phyloP scores from a whole-genome alignment of 371 early-diverging fungal species.

The Haplosporangium sp. region DNA sequence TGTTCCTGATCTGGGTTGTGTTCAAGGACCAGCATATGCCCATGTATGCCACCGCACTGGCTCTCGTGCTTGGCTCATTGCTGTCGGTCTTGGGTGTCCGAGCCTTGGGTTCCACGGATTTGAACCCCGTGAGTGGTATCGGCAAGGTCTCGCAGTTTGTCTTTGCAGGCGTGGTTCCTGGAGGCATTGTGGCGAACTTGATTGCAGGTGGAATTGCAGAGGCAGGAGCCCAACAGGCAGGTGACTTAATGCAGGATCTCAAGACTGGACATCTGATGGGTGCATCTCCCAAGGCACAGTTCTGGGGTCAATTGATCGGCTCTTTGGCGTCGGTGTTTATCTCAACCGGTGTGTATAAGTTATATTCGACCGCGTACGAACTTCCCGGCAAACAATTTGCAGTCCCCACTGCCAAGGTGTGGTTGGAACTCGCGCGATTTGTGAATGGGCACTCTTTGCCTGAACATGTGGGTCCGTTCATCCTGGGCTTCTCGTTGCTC shows the following conservation, averaged over 20 bases:
- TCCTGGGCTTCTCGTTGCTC: conserved; percentile 64
- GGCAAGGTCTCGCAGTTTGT: conserved; percentile 88
- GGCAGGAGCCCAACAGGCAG: conserved; percentile 78
- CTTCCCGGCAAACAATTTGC: conserved; percentile 80
- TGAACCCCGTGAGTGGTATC: conserved; percentile 87
- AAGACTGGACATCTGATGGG: conserved; percentile 87
- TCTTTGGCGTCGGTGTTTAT: conserved; percentile 77
- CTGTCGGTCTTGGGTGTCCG: conserved; percentile 72
- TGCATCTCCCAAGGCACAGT: conserved; percentile 88
- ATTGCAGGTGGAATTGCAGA: conserved; percentile 90
- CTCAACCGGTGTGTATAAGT: conserved; percentile 73
- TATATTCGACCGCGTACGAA: conserved; percentile 78
- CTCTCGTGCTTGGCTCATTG: conserved; percentile 61
- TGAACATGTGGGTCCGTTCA: conserved; percentile 69
- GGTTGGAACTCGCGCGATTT: conserved; percentile 84
- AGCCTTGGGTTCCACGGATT: conserved; percentile 84
- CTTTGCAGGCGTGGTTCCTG: conserved; percentile 80
- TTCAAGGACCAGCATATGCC: conserved; percentile 62
- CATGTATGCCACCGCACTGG: conserved; percentile 60
- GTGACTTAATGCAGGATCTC: conserved; percentile 91
- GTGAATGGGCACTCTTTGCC: conserved; percentile 85
- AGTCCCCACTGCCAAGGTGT: conserved; percentile 83
- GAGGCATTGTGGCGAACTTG: conserved; percentile 80
- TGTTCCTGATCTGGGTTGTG: conserved; percentile 67
- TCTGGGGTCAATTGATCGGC: conserved; percentile 87